These are phyloP conservation scores for Eustoma russellianum DNA, from an alignment of 257 asterid species.

Conservation along the genomic window DNA sequence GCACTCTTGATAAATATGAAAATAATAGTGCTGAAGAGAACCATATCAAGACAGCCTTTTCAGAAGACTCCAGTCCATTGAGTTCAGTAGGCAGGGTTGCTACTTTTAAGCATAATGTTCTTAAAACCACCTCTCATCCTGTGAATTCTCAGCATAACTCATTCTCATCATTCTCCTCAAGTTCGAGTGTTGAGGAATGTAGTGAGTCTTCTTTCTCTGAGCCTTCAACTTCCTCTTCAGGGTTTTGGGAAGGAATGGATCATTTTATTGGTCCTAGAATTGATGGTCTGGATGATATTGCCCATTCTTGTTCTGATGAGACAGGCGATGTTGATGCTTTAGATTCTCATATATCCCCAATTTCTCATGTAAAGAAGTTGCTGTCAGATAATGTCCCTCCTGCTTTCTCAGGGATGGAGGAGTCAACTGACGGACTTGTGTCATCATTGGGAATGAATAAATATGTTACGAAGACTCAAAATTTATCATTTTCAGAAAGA, in stretches of 20 bases:
- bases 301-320: constrained; percentile 16
- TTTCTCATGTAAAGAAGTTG: constrained; percentile 18
- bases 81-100: constrained; percentile 11
- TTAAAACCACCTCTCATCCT: constrained; percentile 14
- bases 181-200: constrained; percentile 24
- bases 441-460: constrained; percentile 16
- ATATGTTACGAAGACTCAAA: constrained; percentile 19
- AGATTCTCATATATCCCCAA: constrained; percentile 16
- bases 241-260: constrained; percentile 56
- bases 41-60: constrained; percentile 17
- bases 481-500: constrained; percentile 19
- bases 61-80: constrained; percentile 19
- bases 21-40: constrained; percentile 14
- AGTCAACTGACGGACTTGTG: constrained; percentile 15
- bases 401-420: constrained; percentile 15
- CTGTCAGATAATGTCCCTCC: constrained; percentile 14
- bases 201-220: constrained; percentile 34
- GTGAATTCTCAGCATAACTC: constrained; percentile 19
- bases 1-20: constrained; percentile 1
- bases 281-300: constrained; percentile 17
- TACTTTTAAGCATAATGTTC: constrained; percentile 10
- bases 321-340: constrained; percentile 18
- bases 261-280: constrained; percentile 30
- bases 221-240: constrained; percentile 52
- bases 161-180: constrained; percentile 15